These are phyloP conservation scores for Anethum foeniculum DNA, from an alignment of 140 eudicot species.

Conservation along the genomic window DNA sequence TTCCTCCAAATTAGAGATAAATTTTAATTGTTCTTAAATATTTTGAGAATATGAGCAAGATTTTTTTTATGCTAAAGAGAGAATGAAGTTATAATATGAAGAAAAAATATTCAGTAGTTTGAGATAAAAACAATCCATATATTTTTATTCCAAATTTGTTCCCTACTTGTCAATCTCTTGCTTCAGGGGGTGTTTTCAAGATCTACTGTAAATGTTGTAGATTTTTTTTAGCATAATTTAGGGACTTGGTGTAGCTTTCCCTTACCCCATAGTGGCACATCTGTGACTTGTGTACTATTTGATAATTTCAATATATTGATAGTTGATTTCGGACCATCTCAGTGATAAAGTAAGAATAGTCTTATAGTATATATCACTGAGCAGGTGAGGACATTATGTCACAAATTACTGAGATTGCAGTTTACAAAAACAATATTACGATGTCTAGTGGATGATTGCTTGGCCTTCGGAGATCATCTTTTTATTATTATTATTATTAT, in stretches of 20 bases:
- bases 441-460: background rate
- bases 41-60: no score
- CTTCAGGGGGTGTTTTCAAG: background rate
- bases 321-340: background rate
- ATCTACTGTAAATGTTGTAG: background rate
- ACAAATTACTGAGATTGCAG: background rate
- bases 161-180: background rate
- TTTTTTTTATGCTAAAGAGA: background rate
- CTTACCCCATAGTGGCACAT: background rate
- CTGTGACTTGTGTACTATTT: background rate
- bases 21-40: background rate
- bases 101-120: background rate
- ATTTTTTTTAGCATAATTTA: background rate
- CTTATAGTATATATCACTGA: background rate
- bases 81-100: background rate
- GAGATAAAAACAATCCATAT: background rate
- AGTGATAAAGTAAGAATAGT: background rate
- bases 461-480: background rate
- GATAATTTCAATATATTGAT: background rate
- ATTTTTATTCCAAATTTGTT: background rate
- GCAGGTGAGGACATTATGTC: background rate
- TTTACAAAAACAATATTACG: background rate
- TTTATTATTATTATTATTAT: no score
- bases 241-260: background rate
- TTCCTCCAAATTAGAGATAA: background rate